Base-by-base conservation (phyloP, 768 basidiomycete genomes). In the Kwoniella heveanensis region DNA sequence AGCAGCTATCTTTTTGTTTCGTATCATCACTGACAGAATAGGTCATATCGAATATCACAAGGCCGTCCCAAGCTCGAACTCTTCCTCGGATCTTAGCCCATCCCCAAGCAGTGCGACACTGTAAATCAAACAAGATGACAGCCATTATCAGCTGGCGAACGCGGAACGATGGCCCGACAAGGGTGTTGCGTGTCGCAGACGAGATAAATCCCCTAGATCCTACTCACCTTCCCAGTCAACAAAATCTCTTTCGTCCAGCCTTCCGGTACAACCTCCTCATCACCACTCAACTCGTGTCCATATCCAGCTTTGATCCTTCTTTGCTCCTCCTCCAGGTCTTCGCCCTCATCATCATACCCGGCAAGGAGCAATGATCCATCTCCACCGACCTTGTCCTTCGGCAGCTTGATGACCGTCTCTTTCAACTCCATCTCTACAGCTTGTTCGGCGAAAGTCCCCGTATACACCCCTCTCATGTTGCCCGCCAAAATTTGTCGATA, bases 241-340 rank as follows among this genome's bases (percentile, higher is more conserved):
- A 79, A 37, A 48, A 79, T 77, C 71, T 79, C 78, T 62, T 77
- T 77, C 8, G 78, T 77, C 78, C 78, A 79, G 2, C 78, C 78
- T 22, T 68, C 65, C 48, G 72, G 62, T 58, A 77, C 73, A 2
- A 48, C 59, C 51, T 72, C 71, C 19, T 64, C 65, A 29, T 74
- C 72, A 17, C 36, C 29, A 17, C 62, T 64, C 3, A 76, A 61
- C 49, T 77, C 67, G 62, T 74, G 62, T 3, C 78, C 78, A 29
- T 76, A 72, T 17, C 77, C 78, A 9, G 56, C 66, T 37, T 66
- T 29, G 10, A 75, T 67, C 39, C 56, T 32, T 27, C 44, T 32
- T 48, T 68, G 71, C 54, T 73, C 71, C 29, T 49, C 21, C 9
- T 50, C 58, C 49, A 64, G 62, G 15, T 57, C 68, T 3, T 61